Conservation (phyloP, 495 filamentous ascomycete genomes). For the Aspergillus carlsbadensis region DNA sequence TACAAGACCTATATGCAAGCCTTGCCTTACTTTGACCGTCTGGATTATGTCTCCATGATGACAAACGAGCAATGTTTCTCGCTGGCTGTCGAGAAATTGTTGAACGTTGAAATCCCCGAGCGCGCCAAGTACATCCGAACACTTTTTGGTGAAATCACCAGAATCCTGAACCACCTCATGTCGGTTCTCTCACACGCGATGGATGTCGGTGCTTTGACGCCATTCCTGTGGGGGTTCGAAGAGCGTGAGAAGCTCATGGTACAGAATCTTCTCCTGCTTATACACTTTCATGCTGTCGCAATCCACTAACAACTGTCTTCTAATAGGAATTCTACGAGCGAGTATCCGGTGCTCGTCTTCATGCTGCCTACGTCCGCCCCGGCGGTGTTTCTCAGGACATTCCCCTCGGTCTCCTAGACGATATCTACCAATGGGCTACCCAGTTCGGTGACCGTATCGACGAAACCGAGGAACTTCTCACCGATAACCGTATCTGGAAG, state of each 20-base stretch:
- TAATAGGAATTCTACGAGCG: slow-evolving; percentile 98
- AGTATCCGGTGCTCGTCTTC: slow-evolving; percentile 95
- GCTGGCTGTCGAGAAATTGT: slow-evolving; percentile 92
- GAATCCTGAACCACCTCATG: slow-evolving; percentile 97
- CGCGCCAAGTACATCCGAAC: slow-evolving; percentile 97
- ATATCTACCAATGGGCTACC: slow-evolving; percentile 99
- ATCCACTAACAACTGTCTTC: slow-evolving; percentile 10
- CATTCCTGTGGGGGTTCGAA: slow-evolving; percentile 99
- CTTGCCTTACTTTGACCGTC: slow-evolving; percentile 95
- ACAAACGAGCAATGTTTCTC: slow-evolving; percentile 98
- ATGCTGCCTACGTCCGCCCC: slow-evolving; percentile 96
- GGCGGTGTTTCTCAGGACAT: slow-evolving; percentile 96
- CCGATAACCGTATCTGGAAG: slow-evolving; percentile 99
- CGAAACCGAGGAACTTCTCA: slow-evolving; percentile 97
- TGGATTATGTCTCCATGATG: slow-evolving; percentile 99
- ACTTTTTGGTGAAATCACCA: slow-evolving; percentile 93
- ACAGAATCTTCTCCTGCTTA: slow-evolving; percentile 24
- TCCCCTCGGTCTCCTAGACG: slow-evolving; percentile 90
- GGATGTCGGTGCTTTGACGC: slow-evolving; percentile 98
- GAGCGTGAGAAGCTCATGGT: slow-evolving; percentile 99
- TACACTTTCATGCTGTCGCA: background rate
- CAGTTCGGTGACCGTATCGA: slow-evolving; percentile 99
- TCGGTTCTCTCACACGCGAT: slow-evolving; percentile 96
- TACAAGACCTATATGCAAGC: slow-evolving; percentile 99
- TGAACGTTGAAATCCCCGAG: slow-evolving; percentile 95